Percentiles rank a stretch among this genome's conserved stretches.
These are phyloP conservation scores for Plasmodium ovale DNA, from an alignment of 169 alveolate genomes.

Conservation along the genomic window DNA sequence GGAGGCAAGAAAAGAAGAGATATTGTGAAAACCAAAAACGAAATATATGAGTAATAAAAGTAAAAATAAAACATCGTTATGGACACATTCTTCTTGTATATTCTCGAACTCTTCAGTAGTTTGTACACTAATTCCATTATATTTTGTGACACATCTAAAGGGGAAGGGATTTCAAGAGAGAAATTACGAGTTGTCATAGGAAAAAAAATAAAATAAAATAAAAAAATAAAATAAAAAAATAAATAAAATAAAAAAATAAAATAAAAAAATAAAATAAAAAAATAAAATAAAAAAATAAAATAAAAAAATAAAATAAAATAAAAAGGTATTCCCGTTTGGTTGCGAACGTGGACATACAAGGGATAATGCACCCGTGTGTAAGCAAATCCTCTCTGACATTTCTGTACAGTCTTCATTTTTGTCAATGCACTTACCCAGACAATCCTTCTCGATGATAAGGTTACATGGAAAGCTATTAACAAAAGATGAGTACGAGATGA, in stretches of 20 bases:
- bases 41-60: conserved; percentile 45
- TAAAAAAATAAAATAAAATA: too few relatives aligned
- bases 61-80: conserved; percentile 45
- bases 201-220: background rate
- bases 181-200: background rate
- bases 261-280: too few relatives aligned
- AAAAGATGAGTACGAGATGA: conserved; percentile 45
- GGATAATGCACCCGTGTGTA: too few relatives aligned
- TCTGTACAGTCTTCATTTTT: too few relatives aligned
- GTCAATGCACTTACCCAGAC: background rate
- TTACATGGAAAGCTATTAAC: conserved; percentile 54
- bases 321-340: too few relatives aligned
- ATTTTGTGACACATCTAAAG: conserved; percentile 41
- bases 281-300: too few relatives aligned
- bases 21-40: conserved; percentile 30
- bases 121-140: conserved; percentile 64
- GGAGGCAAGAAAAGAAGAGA: conserved; percentile 43
- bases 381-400: too few relatives aligned
- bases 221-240: background rate
- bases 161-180: background rate
- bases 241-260: too few relatives aligned
- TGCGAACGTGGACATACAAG: too few relatives aligned
- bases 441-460: conserved; percentile 28
- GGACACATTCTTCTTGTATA: conserved; percentile 54
- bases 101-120: conserved; percentile 46